A percentile compares a stretch with the other conserved stretches of the same genome.
These are phyloP conservation scores for Alternaria ethzedia DNA, from an alignment of 2,329 filamentous ascomycete species.

Conservation along the genomic window DNA sequence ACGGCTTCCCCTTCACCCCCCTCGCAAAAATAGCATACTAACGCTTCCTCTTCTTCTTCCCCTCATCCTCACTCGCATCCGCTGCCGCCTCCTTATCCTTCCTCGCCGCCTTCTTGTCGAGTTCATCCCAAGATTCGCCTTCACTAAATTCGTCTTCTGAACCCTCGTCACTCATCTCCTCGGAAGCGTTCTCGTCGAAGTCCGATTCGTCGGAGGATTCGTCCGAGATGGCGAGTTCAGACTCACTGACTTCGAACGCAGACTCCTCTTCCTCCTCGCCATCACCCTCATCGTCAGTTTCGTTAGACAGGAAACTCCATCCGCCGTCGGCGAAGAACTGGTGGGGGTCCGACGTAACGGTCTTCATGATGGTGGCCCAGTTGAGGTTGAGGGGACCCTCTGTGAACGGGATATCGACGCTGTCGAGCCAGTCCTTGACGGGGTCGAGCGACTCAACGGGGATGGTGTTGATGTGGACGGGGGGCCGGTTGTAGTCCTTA, in stretches of 20 bases:
- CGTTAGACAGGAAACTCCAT: slow-evolving; percentile 89
- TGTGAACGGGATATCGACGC: slow-evolving; percentile 89
- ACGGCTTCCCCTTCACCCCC: too few species aligned
- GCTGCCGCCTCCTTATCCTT: slow-evolving; percentile 64
- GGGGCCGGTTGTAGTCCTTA: slow-evolving; percentile 92
- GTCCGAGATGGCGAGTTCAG: slow-evolving; percentile 74
- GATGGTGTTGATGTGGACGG: slow-evolving; percentile 96
- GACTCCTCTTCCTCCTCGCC: slow-evolving; percentile 85
- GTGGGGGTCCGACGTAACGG: slow-evolving; percentile 90
- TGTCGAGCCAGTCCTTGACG: slow-evolving; percentile 97
- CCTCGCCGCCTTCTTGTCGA: slow-evolving; percentile 81
- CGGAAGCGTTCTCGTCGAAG: slow-evolving; percentile 87
- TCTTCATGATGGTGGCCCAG: slow-evolving; percentile 99
- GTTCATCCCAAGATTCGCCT: slow-evolving; percentile 91
- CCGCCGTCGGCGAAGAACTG: slow-evolving; percentile 94
- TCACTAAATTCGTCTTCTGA: slow-evolving; percentile 57
- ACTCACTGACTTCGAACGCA: slow-evolving; percentile 88
- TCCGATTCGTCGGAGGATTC: slow-evolving; percentile 88
- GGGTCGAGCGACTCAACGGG: slow-evolving; percentile 93
- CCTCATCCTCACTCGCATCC: slow-evolving; percentile 60
- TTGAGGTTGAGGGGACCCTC: slow-evolving; percentile 97
- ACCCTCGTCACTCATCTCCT: slow-evolving; percentile 68
- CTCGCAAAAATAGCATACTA: neutral
- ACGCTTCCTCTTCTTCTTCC: slow-evolving; percentile 73
- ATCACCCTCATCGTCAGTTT: slow-evolving; percentile 81